Evolutionary conservation across 2,329 filamentous ascomycete genomes (phyloP).

Genomic region (Aspergillus viridinutans): DNA sequence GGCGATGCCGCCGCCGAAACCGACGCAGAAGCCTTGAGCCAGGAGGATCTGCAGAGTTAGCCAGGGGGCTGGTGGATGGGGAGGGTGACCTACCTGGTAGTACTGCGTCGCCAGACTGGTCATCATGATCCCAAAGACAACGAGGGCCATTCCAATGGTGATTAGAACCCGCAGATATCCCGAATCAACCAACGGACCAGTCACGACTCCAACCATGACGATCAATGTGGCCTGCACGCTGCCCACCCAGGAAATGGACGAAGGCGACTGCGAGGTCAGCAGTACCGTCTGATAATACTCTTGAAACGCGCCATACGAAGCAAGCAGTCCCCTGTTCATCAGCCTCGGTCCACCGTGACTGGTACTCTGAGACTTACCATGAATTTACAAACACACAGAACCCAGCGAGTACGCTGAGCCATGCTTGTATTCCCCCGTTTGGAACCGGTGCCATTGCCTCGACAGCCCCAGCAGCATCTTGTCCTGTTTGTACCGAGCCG

Average conservation of each 20-base stretch:
- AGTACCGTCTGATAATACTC: slow-evolving; percentile 43
- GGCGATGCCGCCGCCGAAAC: slow-evolving; percentile 28
- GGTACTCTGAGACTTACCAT: slow-evolving; percentile 18
- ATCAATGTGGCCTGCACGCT: slow-evolving; percentile 46
- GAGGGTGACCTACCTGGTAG: slow-evolving; percentile 20
- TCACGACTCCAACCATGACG: slow-evolving; percentile 43
- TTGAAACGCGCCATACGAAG: slow-evolving; percentile 48
- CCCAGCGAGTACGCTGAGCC: slow-evolving; percentile 26
- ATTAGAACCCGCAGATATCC: slow-evolving; percentile 43
- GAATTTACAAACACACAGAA: slow-evolving; percentile 34
- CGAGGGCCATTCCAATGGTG: slow-evolving; percentile 37
- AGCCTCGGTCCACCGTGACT: neutral
- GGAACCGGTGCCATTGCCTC: slow-evolving; percentile 8
- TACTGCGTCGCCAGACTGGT: slow-evolving; percentile 24
- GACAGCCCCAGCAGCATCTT: neutral
- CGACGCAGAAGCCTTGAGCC: slow-evolving; percentile 39
- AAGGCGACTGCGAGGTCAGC: slow-evolving; percentile 33
- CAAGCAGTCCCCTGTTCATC: slow-evolving; percentile 36
- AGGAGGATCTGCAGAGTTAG: slow-evolving; percentile 38
- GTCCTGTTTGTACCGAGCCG: neutral
- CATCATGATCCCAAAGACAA: slow-evolving; percentile 32
- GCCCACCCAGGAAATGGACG: slow-evolving; percentile 48
- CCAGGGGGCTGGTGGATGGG: neutral
- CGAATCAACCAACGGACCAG: slow-evolving; percentile 48
- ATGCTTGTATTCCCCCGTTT: slow-evolving; percentile 26